Base-by-base conservation (phyloP, 441 rosid species). In the Sinapis alba region DNA sequence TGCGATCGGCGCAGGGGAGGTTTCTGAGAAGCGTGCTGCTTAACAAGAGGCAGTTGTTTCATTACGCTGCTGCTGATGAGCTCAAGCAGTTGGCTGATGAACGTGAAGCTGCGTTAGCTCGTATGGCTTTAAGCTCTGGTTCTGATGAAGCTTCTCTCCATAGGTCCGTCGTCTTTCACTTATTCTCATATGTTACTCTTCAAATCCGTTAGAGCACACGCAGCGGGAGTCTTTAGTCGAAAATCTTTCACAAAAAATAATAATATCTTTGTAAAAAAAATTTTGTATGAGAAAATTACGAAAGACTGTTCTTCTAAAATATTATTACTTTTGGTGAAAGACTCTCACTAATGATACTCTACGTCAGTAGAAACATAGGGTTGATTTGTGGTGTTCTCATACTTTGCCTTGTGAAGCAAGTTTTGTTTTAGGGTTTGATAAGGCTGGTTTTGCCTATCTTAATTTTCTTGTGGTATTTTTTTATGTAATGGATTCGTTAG, bases 61-160 rank as follows among this genome's bases (percentile, higher is more conserved):
- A 85, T 62, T 83, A 79, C 21, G 91, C 94, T 0, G 98, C 84
- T 5, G 83, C 86, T 16, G 89, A 90, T 81, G 95, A 94, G 81
- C 81, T 94, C 27, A 89, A 88, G 71, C 86, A 76, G 9, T 73
- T 94, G 30, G 89, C 97, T 24, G 82, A 68, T 24, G 94, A 83
- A 18, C 83, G 97, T 13, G 85, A 87, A 26, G 85, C 78, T 1
- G 89, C 98, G n/a, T 69, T 81, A 3, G 56, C 78, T 73, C 93
- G 97, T 47, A 86, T 94, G 90, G 62, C 71, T 13, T 85, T 83
- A 15, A 81, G 88, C 82, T 83, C 86, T 71, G 87, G 83, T 71
- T 88, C 95, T 50, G 90, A 90, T 21, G 95, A 90, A 68, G 97
- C 88, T 9, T 66, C 72, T 59, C 97, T 94, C 65, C 91, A 94